Conservation (phyloP, 2,329 filamentous ascomycete genomes). For the Pezicula rhizophila region DNA sequence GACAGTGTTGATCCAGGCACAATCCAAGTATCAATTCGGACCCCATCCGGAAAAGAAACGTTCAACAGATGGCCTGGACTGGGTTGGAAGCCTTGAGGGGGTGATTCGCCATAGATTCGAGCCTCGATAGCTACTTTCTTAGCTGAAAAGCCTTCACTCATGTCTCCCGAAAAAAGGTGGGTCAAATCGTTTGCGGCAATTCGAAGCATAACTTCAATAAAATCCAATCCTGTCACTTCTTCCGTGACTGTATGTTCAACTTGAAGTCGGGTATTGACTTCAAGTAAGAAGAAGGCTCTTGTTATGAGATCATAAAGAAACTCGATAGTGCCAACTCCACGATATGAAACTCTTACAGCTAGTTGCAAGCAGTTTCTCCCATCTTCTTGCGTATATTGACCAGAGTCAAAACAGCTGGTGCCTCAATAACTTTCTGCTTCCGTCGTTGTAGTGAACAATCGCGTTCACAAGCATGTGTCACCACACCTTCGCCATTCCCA, state of each 20-base stretch:
- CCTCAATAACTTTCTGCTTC: constrained; percentile 47
- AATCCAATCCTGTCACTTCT: constrained; percentile 35
- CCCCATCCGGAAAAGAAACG: not conserved
- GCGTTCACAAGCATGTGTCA: constrained; percentile 37
- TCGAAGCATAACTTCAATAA: constrained; percentile 27
- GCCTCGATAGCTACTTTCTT: constrained; percentile 64
- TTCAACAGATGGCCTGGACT: constrained; percentile 33
- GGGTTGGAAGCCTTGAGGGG: constrained; percentile 56
- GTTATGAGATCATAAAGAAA: constrained; percentile 46
- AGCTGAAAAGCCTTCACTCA: constrained; percentile 31
- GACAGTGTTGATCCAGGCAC: constrained; percentile 63
- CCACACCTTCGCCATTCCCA: constrained; percentile 37
- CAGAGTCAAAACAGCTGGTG: constrained; percentile 34
- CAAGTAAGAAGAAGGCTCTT: constrained; percentile 41
- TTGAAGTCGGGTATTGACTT: constrained; percentile 42
- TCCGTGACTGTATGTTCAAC: constrained; percentile 35
- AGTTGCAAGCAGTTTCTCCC: constrained; percentile 32
- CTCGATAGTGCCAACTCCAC: constrained; percentile 54
- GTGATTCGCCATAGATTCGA: constrained; percentile 67
- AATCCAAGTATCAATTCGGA: constrained; percentile 65
- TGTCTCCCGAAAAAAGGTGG: constrained; percentile 2
- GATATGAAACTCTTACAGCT: constrained; percentile 40
- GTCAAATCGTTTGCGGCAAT: constrained; percentile 40
- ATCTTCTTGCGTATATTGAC: constrained; percentile 31
- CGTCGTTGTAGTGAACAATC: constrained; percentile 46